These are phyloP conservation scores for Backusella sp. DNA, from an alignment of 192 early-diverging fungal genomes.

Conservation along the genomic window DNA sequence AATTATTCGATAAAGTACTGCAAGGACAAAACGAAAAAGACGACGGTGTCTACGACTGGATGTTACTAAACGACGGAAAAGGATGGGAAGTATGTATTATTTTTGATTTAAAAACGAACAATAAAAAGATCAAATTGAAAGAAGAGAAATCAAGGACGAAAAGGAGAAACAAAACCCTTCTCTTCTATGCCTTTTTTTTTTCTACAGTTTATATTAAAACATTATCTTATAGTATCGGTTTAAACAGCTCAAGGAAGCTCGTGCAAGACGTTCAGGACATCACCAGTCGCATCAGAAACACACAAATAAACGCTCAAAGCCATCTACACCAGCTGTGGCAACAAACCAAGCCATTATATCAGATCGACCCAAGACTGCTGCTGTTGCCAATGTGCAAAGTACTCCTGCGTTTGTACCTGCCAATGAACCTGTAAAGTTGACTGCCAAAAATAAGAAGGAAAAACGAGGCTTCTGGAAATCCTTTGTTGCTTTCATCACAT, in stretches of 20 bases:
- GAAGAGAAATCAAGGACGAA: neutral
- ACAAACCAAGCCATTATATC: neutral
- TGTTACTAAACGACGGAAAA: slow-evolving; percentile 53
- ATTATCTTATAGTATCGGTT: slow-evolving; percentile 5
- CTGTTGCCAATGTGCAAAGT: neutral
- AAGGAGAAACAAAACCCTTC: neutral
- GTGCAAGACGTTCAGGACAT: slow-evolving; percentile 6
- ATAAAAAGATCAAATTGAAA: neutral
- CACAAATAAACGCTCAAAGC: neutral
- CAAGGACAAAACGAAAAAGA: slow-evolving; percentile 69
- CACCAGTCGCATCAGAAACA: slow-evolving; percentile 3
- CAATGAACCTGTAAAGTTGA: neutral
- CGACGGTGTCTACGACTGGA: slow-evolving; percentile 96
- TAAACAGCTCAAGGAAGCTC: slow-evolving; percentile 7
- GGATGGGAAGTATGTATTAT: slow-evolving; percentile 41
- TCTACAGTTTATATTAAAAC: neutral
- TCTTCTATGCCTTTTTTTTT: neutral
- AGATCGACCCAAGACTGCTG: neutral
- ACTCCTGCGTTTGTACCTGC: slow-evolving; percentile 8
- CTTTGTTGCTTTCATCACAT: slow-evolving; percentile 1
- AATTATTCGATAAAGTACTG: slow-evolving; percentile 78
- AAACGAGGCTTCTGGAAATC: slow-evolving; percentile 7
- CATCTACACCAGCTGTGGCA: neutral
- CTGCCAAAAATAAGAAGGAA: neutral
- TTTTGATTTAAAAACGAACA: neutral